Conservation (phyloP, 2,329 filamentous ascomycete genomes). For the Calycina herbarum region DNA sequence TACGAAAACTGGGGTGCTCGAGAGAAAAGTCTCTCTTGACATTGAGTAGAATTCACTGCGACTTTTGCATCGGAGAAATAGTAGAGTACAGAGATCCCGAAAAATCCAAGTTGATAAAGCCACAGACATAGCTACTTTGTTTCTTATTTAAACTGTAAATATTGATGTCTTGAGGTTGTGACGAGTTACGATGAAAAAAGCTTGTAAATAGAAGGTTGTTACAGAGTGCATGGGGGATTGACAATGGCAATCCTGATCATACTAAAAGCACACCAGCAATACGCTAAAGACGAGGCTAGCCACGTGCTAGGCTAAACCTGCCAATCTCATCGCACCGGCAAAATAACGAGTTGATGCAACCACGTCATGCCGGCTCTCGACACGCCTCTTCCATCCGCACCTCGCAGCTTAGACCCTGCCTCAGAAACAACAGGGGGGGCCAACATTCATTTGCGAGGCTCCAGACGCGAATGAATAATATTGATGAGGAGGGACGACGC, state of each 20-base stretch:
- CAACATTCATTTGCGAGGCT: slow-evolving; percentile 5
- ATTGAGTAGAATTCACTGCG: too few species aligned
- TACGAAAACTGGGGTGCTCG: too few species aligned
- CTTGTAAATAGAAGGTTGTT: not conserved
- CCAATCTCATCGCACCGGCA: not conserved
- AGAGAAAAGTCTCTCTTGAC: too few species aligned
- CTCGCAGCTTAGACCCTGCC: not conserved
- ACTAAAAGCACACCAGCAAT: not conserved
- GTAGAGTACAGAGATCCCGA: too few species aligned
- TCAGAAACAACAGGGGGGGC: not conserved
- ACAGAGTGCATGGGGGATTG: too few species aligned
- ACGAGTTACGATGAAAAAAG: too few species aligned
- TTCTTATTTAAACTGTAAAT: too few species aligned
- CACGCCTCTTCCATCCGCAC: not conserved
- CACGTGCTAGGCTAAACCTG: not conserved
- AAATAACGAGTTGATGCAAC: not conserved
- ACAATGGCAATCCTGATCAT: not conserved
- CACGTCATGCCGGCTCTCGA: not conserved
- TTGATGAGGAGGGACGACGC: not conserved
- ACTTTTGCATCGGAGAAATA: too few species aligned
- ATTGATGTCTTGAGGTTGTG: too few species aligned
- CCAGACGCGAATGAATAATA: slow-evolving; percentile 10
- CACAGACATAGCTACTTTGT: too few species aligned
- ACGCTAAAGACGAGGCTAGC: not conserved
- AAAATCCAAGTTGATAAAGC: too few species aligned